Conservation (phyloP, 2,329 filamentous ascomycete genomes). For the Teratosphaeriaceae sp. region DNA sequence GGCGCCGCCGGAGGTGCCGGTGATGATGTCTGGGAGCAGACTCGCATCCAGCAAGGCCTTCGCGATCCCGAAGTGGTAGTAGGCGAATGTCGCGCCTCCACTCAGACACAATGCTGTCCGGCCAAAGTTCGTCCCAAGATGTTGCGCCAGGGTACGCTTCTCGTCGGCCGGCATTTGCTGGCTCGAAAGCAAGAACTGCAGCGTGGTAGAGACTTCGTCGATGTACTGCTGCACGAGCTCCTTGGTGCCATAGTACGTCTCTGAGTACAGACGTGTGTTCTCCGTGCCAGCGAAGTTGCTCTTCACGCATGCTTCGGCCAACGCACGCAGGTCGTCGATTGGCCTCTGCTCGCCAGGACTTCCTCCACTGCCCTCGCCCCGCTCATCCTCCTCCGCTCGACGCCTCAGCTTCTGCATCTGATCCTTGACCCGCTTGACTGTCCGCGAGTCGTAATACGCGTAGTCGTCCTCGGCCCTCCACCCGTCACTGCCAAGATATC, state of each 20-base stretch:
- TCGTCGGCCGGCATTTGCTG: slow-evolving; percentile 61
- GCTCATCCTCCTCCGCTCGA: slow-evolving; percentile 50
- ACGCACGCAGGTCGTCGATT: slow-evolving; percentile 66
- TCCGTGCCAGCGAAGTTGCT: slow-evolving; percentile 96
- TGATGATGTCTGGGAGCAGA: slow-evolving; percentile 86
- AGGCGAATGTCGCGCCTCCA: slow-evolving; percentile 89
- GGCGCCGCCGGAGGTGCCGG: slow-evolving; percentile 90
- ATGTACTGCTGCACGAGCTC: slow-evolving; percentile 83
- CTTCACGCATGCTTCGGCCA: slow-evolving; percentile 89
- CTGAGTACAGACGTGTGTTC: slow-evolving; percentile 89
- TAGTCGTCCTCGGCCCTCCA: slow-evolving; percentile 72
- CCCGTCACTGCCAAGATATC: slow-evolving; percentile 68
- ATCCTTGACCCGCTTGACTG: slow-evolving; percentile 67
- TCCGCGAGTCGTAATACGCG: slow-evolving; percentile 81
- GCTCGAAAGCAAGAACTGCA: slow-evolving; percentile 63
- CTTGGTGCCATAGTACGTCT: slow-evolving; percentile 98
- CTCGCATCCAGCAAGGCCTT: slow-evolving; percentile 82
- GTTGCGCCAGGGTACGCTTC: slow-evolving; percentile 79
- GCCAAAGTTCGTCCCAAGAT: slow-evolving; percentile 83
- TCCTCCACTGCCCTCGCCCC: slow-evolving; percentile 21
- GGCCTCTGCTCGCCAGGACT: slow-evolving; percentile 42
- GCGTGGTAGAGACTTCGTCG: slow-evolving; percentile 67
- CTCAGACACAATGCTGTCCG: slow-evolving; percentile 89
- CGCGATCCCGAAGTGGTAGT: slow-evolving; percentile 92
- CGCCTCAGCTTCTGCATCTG: slow-evolving; percentile 62